Evolutionary conservation across 2,329 filamentous ascomycete genomes (phyloP), one percentile per base, ranked within the genome.

Genomic region (Daldinia sp.): DNA sequence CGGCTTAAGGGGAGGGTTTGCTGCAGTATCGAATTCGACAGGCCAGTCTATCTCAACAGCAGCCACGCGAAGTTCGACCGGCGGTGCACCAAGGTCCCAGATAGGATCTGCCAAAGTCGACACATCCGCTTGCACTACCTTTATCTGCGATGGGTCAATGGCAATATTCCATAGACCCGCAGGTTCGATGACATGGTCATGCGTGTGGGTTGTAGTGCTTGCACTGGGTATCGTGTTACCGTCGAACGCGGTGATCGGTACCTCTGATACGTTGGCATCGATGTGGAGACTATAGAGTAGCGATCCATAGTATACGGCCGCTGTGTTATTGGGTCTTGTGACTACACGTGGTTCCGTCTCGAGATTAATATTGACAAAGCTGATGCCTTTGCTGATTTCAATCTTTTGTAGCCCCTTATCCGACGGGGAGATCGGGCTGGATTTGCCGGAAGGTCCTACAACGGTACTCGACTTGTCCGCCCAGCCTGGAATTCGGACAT

Each of bases 31-130:
- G 23, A 65, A 68, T 11, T 39, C 53, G n/a, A 73, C 41, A 9
- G 72, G 71, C 74, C 74, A 76, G 30, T 74, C 71, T 45, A 76
- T 74, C 65, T 74, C 68, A 3, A 71, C 69, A 21, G 72, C 74
- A 1, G 73, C 71, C n/a, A 74, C 68, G 57, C 71, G 72, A 15
- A 76, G 71, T 56, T 75, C 73, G 5, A 73, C 53, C 3, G 74
- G 73, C 15, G 73, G 73, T 2, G 71, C 73, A 27, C 71, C 71
- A 17, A 71, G 64, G 5, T 68, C 69, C 72, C 73, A 75, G 59
- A 75, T 69, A 4, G 74, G 74, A 29, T 69, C 71, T 4, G 64
- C 32, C 25, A 76, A 51, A 2, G 51, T 30, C 13, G 62, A 47
- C 15, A 34, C 58, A 23, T 67, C 60, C 17, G 63, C 45, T 1